These are phyloP conservation scores for Alternaria alternata DNA, from an alignment of 2,329 filamentous ascomycete species.

Conservation along the genomic window DNA sequence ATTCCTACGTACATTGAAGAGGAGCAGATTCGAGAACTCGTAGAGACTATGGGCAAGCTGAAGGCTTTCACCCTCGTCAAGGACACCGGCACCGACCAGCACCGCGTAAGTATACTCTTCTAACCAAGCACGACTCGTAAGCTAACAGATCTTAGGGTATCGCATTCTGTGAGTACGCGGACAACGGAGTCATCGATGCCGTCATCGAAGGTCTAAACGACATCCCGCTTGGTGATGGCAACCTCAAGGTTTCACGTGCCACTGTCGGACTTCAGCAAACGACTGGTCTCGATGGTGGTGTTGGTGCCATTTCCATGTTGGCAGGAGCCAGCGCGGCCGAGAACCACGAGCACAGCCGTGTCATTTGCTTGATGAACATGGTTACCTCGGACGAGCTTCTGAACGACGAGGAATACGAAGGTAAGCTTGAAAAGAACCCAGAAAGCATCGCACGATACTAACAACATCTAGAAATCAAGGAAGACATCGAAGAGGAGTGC, in stretches of 20 bases:
- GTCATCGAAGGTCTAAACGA: constrained; percentile 91
- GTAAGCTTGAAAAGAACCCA: constrained; percentile 58
- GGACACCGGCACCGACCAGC: constrained; percentile 84
- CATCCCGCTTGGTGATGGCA: constrained; percentile 89
- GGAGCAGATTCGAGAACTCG: constrained; percentile 88
- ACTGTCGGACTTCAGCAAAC: constrained; percentile 95
- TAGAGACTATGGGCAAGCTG: constrained; percentile 89
- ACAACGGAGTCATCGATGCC: constrained; percentile 78
- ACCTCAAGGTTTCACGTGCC: constrained; percentile 85
- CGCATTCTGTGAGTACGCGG: constrained; percentile 93
- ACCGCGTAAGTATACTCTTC: constrained; percentile 69
- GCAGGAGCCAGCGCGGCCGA: constrained; percentile 85
- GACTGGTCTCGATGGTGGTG: constrained; percentile 89
- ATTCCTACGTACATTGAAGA: constrained; percentile 88
- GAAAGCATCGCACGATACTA: constrained; percentile 1
- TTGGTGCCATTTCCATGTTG: constrained; percentile 97
- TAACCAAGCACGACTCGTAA: neutral
- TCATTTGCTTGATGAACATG: constrained; percentile 97
- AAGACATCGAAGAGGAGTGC: constrained; percentile 94
- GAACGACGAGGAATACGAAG: constrained; percentile 94
- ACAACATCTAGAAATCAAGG: constrained; percentile 81
- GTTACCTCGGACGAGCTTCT: constrained; percentile 94
- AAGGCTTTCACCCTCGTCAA: constrained; percentile 93
- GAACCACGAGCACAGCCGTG: constrained; percentile 75
- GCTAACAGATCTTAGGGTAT: constrained; percentile 71